Evolutionary conservation across 169 alveolate genomes (phyloP).

Genomic region (Neospora caninum): DNA sequence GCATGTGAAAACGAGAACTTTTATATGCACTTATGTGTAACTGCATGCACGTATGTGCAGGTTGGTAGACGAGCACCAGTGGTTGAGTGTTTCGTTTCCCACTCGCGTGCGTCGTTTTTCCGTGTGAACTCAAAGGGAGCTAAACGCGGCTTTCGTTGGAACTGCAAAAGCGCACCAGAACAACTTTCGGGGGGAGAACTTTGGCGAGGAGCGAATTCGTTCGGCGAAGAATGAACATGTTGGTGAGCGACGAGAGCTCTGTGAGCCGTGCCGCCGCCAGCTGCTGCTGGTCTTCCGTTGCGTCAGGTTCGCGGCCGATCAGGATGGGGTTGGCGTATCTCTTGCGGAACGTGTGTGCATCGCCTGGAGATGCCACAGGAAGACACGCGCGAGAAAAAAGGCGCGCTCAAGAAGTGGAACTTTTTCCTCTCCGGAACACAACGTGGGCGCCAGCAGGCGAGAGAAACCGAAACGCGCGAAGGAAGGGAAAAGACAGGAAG

Average conservation of each 20-base stretch:
- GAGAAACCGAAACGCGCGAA: not conserved
- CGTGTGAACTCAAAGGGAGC: no score
- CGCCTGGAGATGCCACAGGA: constrained; percentile 30
- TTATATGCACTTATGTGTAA: no score
- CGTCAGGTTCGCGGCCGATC: constrained; percentile 91
- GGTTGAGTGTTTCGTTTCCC: no score
- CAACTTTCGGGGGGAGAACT: constrained; percentile 89
- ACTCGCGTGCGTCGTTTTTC: no score
- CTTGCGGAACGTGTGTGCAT: constrained; percentile 59
- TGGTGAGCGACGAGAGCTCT: constrained; percentile 89
- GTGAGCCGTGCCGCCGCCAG: constrained; percentile 86
- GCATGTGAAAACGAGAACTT: no score
- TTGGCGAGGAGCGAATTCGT: constrained; percentile 88
- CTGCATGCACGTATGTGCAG: no score
- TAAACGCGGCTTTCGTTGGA: no score
- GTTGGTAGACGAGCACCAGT: no score
- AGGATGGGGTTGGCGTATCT: constrained; percentile 82
- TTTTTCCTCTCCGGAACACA: no score
- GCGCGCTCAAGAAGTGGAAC: not conserved
- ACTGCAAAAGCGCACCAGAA: constrained; percentile 62
- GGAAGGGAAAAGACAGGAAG: no score
- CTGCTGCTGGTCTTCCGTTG: constrained; percentile 86
- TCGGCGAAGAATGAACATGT: constrained; percentile 88
- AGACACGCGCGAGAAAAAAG: not conserved
- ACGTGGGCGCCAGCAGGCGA: no score